These are phyloP conservation scores for Endogone sp. DNA, from an alignment of 192 early-diverging fungal genomes.

Conservation along the genomic window DNA sequence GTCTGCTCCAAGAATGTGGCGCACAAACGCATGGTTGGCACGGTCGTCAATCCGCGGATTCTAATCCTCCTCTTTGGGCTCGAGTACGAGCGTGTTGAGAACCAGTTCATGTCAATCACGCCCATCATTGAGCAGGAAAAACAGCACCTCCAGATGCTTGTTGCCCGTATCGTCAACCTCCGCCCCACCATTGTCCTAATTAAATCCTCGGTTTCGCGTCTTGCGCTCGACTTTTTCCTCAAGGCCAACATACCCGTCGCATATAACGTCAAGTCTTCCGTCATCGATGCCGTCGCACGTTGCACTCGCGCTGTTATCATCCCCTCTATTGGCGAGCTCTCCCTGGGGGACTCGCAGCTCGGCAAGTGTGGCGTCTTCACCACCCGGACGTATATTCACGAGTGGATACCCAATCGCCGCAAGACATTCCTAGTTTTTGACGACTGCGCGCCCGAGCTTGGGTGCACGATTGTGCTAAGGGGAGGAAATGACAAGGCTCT, in stretches of 20 bases:
- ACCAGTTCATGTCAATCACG: conserved; percentile 77
- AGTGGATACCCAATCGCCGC: conserved; percentile 70
- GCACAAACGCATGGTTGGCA: conserved; percentile 84
- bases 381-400: conserved; percentile 79
- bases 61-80: conserved; percentile 85
- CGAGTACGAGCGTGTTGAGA: conserved; percentile 70
- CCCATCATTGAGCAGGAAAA: conserved; percentile 81
- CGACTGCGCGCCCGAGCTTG: conserved; percentile 72
- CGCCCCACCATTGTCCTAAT: conserved; percentile 79
- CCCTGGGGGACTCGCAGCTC: conserved; percentile 58
- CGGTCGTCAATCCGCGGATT: conserved; percentile 68
- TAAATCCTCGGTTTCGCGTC: conserved; percentile 77
- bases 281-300: conserved; percentile 82
- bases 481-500: conserved; percentile 71
- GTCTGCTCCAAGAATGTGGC: conserved; percentile 93
- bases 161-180: conserved; percentile 71
- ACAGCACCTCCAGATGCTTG: conserved; percentile 76
- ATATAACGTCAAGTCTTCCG: conserved; percentile 80
- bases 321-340: conserved; percentile 77
- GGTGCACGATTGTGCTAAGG: conserved; percentile 86
- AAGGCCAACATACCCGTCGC: conserved; percentile 77
- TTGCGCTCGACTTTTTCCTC: conserved; percentile 80
- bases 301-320: conserved; percentile 84
- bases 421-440: conserved; percentile 91
- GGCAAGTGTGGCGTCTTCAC: conserved; percentile 76